These are phyloP conservation scores for Trypanosoma avium DNA, from an alignment of 208 protist species.

Conservation along the genomic window DNA sequence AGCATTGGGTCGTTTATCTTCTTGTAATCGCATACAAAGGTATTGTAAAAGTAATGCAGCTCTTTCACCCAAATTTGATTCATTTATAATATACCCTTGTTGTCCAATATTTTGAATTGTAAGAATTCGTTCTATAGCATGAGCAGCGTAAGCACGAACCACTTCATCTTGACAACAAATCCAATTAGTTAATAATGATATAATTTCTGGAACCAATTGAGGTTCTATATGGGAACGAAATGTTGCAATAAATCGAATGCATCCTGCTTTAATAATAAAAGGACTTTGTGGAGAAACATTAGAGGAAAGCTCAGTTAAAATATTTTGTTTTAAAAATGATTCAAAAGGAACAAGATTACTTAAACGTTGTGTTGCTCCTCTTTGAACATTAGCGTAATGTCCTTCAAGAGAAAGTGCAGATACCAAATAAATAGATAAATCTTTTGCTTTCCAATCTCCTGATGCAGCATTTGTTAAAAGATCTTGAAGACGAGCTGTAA, in stretches of 20 bases:
- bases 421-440: slow-evolving; percentile 95
- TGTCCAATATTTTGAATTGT: slow-evolving; percentile 46
- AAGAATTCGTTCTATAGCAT: slow-evolving; percentile 91
- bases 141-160: slow-evolving; percentile 93
- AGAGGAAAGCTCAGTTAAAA: slow-evolving; percentile 89
- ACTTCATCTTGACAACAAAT: slow-evolving; percentile 75
- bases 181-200: slow-evolving; percentile 71
- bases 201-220: slow-evolving; percentile 35
- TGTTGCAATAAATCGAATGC: slow-evolving; percentile 93
- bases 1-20: slow-evolving; percentile 63
- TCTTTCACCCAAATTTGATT: slow-evolving; percentile 46
- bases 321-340: slow-evolving; percentile 78
- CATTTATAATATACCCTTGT: slow-evolving; percentile 36
- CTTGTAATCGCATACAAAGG: slow-evolving; percentile 82
- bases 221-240: slow-evolving; percentile 92
- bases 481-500: slow-evolving; percentile 53
- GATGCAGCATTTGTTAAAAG: slow-evolving; percentile 31
- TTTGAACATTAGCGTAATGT: slow-evolving; percentile 58
- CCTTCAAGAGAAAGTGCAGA: slow-evolving; percentile 87
- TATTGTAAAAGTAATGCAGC: slow-evolving; percentile 62
- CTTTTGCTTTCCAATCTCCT: slow-evolving; percentile 94
- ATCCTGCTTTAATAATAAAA: slow-evolving; percentile 94
- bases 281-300: slow-evolving; percentile 44
- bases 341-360: slow-evolving; percentile 84
- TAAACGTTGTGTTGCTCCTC: slow-evolving; percentile 55